Conservation (phyloP, 2,329 filamentous ascomycete genomes). For the Paracoccidioides lutzii region DNA sequence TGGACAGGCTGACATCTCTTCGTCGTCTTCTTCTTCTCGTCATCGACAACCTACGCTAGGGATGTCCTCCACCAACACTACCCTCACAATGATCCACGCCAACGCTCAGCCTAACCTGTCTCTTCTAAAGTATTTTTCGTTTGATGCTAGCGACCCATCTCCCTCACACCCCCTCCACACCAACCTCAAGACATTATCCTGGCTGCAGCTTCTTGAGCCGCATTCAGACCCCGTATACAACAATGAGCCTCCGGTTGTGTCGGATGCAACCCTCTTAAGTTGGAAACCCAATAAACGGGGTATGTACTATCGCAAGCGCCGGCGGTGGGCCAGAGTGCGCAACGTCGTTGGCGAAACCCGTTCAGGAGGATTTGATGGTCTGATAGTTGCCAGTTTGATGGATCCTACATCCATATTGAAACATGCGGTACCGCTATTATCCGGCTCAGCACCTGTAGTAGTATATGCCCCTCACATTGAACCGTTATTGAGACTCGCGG, state of each 20-base stretch:
- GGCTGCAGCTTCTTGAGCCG: slow-evolving; percentile 80
- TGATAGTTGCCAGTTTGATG: slow-evolving; percentile 73
- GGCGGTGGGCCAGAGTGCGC: slow-evolving; percentile 62
- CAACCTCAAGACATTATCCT: slow-evolving; percentile 72
- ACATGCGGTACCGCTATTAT: slow-evolving; percentile 63
- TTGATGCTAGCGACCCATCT: slow-evolving; percentile 53
- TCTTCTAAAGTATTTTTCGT: slow-evolving; percentile 80
- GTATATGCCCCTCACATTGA: slow-evolving; percentile 76
- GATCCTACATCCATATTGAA: slow-evolving; percentile 64
- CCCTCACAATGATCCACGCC: slow-evolving; percentile 64
- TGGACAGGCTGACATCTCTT: slow-evolving; percentile 2
- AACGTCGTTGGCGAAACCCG: slow-evolving; percentile 63
- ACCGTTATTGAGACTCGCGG: slow-evolving; percentile 61
- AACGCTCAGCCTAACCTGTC: slow-evolving; percentile 80
- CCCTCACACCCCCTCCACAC: slow-evolving; percentile 64
- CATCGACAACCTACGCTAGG: slow-evolving; percentile 25
- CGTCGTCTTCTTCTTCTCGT: not conserved
- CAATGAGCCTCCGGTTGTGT: slow-evolving; percentile 47
- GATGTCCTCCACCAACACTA: slow-evolving; percentile 41
- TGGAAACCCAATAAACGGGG: slow-evolving; percentile 75
- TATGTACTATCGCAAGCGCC: slow-evolving; percentile 77
- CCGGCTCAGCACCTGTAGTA: slow-evolving; percentile 70
- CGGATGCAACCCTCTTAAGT: slow-evolving; percentile 48
- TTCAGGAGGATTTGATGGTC: slow-evolving; percentile 65
- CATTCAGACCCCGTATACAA: slow-evolving; percentile 60